phyloP scores from a whole-genome alignment of 495 filamentous ascomycete species.

The Talaromyces adpressus region DNA sequence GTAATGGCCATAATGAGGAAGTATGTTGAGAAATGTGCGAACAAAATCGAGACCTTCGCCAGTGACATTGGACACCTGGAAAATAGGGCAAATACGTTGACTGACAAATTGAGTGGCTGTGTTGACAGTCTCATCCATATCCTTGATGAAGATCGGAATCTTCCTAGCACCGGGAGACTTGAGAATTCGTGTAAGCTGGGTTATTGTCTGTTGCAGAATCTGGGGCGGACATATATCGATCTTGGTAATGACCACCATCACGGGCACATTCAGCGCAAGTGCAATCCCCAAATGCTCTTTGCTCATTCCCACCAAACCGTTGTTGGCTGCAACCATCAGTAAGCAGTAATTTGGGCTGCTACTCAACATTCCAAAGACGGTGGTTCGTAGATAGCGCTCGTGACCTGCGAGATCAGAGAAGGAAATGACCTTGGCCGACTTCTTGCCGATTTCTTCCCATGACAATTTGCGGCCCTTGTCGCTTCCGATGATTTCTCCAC shows the following conservation, averaged over 20 bases:
- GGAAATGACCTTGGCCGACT: conserved; percentile 89
- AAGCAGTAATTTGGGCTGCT: conserved; percentile 97
- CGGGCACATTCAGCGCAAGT: conserved; percentile 88
- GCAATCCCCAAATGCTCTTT: conserved; percentile 97
- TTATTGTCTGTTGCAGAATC: conserved; percentile 88
- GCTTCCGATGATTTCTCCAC: conserved; percentile 75
- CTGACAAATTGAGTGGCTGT: conserved; percentile 95
- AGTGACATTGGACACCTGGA: conserved; percentile 97
- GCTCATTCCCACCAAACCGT: conserved; percentile 95
- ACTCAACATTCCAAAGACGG: conserved; percentile 89
- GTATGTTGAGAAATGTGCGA: conserved; percentile 87
- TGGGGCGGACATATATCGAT: conserved; percentile 98
- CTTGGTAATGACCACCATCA: conserved; percentile 98
- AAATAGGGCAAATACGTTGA: conserved; percentile 92
- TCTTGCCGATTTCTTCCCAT: conserved; percentile 97
- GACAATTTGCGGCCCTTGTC: conserved; percentile 82
- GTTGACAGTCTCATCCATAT: conserved; percentile 82
- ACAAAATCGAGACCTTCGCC: conserved; percentile 77
- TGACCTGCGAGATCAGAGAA: conserved; percentile 96
- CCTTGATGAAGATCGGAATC: conserved; percentile 96
- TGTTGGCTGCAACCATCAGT: conserved; percentile 98
- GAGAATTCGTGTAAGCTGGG: conserved; percentile 84
- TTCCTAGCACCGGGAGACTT: conserved; percentile 92
- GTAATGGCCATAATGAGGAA: conserved; percentile 93
- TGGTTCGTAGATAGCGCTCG: conserved; percentile 91